Evolutionary conservation across 176 grass and related monocot species (phyloP), one percentile per base, ranked within the genome.

Genomic region (Puccinellia tenuiflora): DNA sequence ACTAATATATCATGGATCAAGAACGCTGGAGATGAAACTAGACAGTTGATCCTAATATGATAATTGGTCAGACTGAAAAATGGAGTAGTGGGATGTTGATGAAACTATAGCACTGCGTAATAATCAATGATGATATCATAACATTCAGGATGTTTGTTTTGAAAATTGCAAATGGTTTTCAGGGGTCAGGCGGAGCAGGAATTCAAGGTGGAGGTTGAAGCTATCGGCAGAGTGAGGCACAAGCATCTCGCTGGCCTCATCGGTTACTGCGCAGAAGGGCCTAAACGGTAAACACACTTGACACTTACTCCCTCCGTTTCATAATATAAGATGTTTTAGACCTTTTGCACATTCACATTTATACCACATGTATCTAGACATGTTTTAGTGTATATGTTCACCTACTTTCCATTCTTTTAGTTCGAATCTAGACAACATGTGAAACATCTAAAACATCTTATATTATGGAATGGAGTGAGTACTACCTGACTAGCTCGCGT

Each of bases 131-230:
- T 48, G 59, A 46, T 61, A 2, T 63, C 39, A 25, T 20, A 51
- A 35, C 47, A 29, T 21, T 3, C 45, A 35, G 1, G 14, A 51
- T 59, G 37, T 2, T 74, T 73, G 18, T 65, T 66, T 18, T 79
- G 66, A 31, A 31, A 69, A 66, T 78, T 37, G 0, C 6, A 16
- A 78, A 13, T 74, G 29, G 52, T 22, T 76, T 68, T 68, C 75
- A 99, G 97, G 88, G 97, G 97, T 14, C 97, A 96, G 83, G 97
- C 97, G 2, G 97, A 99, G 86, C 96, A 91, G 85, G 97, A 99
- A 46, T 99, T 99, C 88, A 94, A 96, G 78, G 97, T 99, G 83
- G 97, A 99, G 84, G 93, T 99, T 13, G 97, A 99, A 80, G 91
- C 87, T 24, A 99, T 99, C 8, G 97, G 97, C 67, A 96, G 89